Evolutionary conservation across 768 basidiomycete species (phyloP).

Genomic region (Tylopilus sp.): DNA sequence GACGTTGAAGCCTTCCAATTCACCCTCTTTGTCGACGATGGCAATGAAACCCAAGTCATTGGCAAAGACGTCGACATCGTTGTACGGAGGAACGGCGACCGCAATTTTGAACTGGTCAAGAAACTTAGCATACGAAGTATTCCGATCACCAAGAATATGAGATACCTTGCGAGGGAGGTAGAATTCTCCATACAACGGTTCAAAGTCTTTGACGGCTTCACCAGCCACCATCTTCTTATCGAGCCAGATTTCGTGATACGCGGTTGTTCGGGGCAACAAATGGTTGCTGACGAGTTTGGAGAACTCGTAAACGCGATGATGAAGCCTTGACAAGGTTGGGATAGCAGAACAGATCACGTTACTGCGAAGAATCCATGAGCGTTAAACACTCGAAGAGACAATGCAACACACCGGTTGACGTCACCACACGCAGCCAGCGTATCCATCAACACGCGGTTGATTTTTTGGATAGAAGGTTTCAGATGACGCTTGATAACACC

Average conservation of each 20-base stretch:
- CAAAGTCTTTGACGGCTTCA: constrained; percentile 89
- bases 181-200: constrained; percentile 96
- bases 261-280: constrained; percentile 84
- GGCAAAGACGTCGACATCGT: constrained; percentile 93
- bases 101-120: constrained; percentile 89
- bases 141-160: constrained; percentile 1
- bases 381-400: neutral
- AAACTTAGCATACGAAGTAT: neutral
- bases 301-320: constrained; percentile 79
- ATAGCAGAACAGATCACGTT: constrained; percentile 92
- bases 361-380: constrained; percentile 37
- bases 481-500: constrained; percentile 96
- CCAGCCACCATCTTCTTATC: constrained; percentile 96
- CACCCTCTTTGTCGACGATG: constrained; percentile 71
- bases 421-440: constrained; percentile 98
- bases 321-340: constrained; percentile 84
- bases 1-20: constrained; percentile 92
- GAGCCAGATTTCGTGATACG: constrained; percentile 99
- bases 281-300: constrained; percentile 80
- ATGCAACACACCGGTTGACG: constrained; percentile 71
- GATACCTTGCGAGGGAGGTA: constrained; percentile 93
- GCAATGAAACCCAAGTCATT: constrained; percentile 98
- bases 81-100: constrained; percentile 92
- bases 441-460: constrained; percentile 87
- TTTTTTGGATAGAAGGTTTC: constrained; percentile 94